Evolutionary conservation across 2,329 filamentous ascomycete species (phyloP), one percentile per base, ranked within the genome.

Genomic region (Tolypocladium sp.): DNA sequence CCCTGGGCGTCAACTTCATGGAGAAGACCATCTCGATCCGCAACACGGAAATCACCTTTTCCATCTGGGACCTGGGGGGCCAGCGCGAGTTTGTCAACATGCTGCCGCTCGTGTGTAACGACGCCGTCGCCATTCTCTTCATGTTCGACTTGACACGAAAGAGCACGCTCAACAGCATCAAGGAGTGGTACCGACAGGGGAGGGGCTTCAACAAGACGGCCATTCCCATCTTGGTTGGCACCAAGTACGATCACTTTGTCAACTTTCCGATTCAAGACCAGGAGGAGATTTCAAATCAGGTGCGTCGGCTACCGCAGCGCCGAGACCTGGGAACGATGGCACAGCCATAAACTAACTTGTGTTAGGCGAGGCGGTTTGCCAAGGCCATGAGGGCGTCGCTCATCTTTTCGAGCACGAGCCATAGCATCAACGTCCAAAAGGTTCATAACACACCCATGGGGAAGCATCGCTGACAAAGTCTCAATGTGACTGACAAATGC

Each of bases 81-180:
- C 94, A 99, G 79, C 88, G 94, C 70, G 94, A 99, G 77, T 99
- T 99, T 70, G 94, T 99, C 76, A 99, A 99, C 79, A 99, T 99
- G 94, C 80, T 99, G 62, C 94, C 94, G 27, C 83, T 99, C n/a
- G 94, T 99, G 61, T 99, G 94, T 81, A 99, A 99, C 73, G 94
- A 99, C 70, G 94, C 94, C 10, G 94, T 99, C 38, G 94, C 94
- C 56, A 97, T 99, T 65, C 82, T 99, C 49, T 99, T 99, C 84
- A 99, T 99, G 94, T 99, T 99, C 74, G 94, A 99, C 73, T 80
- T 99, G 65, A 99, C 94, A 37, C 85, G 94, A 66, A 99, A 99
- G 82, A 97, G 92, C 77, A 99, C 94, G 0, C 81, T 99, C 66
- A 99, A 99, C 78, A 96, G 91, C 69, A 97, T 99, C 81, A 99